A percentile compares a stretch with the other conserved stretches of the same genome.
Conservation (phyloP, 73 alveolate genomes). For the Blepharisma stoltei region DNA sequence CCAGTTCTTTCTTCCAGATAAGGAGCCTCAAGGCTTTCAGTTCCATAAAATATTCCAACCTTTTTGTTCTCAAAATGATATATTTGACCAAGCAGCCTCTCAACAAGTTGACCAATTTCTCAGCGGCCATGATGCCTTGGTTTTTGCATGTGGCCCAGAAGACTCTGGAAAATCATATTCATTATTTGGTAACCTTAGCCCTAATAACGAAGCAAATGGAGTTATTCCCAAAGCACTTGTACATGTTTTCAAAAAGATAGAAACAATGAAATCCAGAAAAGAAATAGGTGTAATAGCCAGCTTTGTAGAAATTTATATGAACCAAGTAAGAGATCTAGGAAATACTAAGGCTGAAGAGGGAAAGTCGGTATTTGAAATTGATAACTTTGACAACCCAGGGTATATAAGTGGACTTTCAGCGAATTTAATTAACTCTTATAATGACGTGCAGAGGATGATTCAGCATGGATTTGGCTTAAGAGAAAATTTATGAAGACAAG, state of each 20-base stretch:
- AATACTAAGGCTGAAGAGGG: background rate
- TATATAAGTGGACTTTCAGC: background rate
- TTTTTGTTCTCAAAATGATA: background rate
- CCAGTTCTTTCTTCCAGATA: too few species aligned
- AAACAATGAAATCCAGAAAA: background rate
- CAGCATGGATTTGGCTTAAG: background rate
- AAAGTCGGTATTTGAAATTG: background rate
- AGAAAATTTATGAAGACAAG: background rate
- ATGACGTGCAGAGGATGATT: constrained; percentile 13
- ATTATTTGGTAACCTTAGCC: background rate
- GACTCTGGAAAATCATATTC: constrained; percentile 12
- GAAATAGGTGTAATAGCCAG: background rate
- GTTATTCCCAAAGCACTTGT: background rate
- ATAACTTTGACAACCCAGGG: constrained; percentile 12
- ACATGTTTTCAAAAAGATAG: background rate
- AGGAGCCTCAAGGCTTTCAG: background rate
- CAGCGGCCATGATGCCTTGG: background rate
- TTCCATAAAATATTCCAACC: constrained; percentile 2
- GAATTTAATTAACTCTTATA: background rate
- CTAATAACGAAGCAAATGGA: background rate
- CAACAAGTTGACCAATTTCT: background rate
- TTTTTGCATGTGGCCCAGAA: background rate
- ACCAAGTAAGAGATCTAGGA: constrained; percentile 11
- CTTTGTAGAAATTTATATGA: background rate
- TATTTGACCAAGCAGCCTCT: background rate